A percentile compares a stretch with the other conserved stretches of the same genome.
Evolutionary conservation across 108 stramenopile species (phyloP).

Genomic region (Cylindrotheca closterium): DNA sequence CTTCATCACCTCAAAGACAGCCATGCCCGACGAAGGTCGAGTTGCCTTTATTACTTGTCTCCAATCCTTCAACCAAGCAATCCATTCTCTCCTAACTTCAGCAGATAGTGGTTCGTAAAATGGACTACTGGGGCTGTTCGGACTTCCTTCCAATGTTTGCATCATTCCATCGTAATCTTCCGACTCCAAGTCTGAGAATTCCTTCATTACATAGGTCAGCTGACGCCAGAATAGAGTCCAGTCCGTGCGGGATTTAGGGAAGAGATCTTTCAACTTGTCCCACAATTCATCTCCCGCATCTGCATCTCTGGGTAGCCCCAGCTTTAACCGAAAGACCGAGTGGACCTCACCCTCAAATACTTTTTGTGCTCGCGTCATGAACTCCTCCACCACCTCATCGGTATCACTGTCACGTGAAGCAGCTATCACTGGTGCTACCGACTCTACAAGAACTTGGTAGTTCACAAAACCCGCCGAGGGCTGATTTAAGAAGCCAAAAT

Average conservation of each 20-base stretch:
- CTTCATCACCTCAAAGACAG: constrained; percentile 51
- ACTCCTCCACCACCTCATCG: constrained; percentile 26
- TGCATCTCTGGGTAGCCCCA: constrained; percentile 58
- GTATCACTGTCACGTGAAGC: constrained; percentile 42
- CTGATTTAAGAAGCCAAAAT: constrained; percentile 93
- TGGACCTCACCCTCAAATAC: constrained; percentile 58
- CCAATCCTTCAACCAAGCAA: constrained; percentile 71
- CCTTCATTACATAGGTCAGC: constrained; percentile 58
- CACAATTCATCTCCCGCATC: constrained; percentile 60
- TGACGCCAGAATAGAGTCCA: constrained; percentile 89
- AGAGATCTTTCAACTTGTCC: constrained; percentile 53
- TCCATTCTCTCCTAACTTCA: constrained; percentile 36
- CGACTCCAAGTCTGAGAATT: constrained; percentile 40
- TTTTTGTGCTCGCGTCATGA: constrained; percentile 49
- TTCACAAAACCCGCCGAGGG: constrained; percentile 83
- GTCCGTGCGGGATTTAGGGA: constrained; percentile 56
- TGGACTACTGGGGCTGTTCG: constrained; percentile 33
- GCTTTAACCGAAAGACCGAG: constrained; percentile 49
- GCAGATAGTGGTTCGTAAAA: constrained; percentile 68
- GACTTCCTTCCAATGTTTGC: constrained; percentile 38
- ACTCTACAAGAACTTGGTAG: constrained; percentile 70
- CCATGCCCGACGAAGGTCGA: constrained; percentile 5
- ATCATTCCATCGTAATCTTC: constrained; percentile 68
- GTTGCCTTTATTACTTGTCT: constrained; percentile 35
- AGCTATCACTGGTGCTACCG: constrained; percentile 72